Conservation (phyloP, 192 early-diverging fungal species). For the Rhizoclosmatium sp. region DNA sequence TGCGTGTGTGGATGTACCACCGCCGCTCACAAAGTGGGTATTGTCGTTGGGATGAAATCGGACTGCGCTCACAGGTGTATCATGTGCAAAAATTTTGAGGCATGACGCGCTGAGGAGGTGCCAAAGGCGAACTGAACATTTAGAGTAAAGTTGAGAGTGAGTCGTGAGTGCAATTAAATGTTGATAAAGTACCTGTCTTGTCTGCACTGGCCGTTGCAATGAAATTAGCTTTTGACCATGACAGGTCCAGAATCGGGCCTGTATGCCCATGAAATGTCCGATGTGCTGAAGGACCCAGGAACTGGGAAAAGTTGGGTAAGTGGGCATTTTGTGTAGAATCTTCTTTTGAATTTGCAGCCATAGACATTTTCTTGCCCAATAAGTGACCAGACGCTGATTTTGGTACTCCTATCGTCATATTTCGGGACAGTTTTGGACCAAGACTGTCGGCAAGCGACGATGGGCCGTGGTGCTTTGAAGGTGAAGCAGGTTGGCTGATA, state of each 20-base stretch:
- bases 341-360: no score
- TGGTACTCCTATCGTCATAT: no score
- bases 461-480: no score
- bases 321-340: not conserved
- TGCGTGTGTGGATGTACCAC: slow-evolving; percentile 60
- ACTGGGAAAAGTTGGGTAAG: not conserved
- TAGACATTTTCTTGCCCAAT: not conserved
- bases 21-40: slow-evolving; percentile 78
- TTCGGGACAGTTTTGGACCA: no score
- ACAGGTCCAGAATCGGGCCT: slow-evolving; percentile 69
- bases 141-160: no score
- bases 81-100: slow-evolving; percentile 80
- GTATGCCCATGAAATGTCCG: slow-evolving; percentile 80
- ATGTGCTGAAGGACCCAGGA: slow-evolving; percentile 58
- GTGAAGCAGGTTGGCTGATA: no score
- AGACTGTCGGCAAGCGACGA: no score
- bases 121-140: slow-evolving; percentile 77
- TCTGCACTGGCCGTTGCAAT: slow-evolving; percentile 84
- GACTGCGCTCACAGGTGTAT: slow-evolving; percentile 79
- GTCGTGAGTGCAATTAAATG: no score
- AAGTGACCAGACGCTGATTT: not conserved
- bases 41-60: slow-evolving; percentile 87
- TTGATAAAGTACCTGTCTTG: slow-evolving; percentile 20
- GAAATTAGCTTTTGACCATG: slow-evolving; percentile 71
- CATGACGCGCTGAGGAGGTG: slow-evolving; percentile 76